Percentiles rank a stretch among this genome's conserved stretches.
Conservation (phyloP, 2,329 filamentous ascomycete genomes). For the Microsporum audouinii region DNA sequence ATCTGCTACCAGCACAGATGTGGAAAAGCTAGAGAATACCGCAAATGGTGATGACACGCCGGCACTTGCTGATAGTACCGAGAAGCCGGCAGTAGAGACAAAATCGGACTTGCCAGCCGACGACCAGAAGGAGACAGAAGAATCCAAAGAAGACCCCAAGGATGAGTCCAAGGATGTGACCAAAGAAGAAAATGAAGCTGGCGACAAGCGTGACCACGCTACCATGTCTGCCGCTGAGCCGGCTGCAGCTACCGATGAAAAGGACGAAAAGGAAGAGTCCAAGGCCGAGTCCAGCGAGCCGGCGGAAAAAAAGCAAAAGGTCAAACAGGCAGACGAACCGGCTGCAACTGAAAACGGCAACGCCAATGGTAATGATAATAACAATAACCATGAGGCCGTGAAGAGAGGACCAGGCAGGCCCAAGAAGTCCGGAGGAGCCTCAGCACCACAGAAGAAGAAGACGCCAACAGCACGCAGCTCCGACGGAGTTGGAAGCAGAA, state of each 20-base stretch:
- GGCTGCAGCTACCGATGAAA: neutral
- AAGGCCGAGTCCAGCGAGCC: slow-evolving; percentile 15
- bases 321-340: slow-evolving; percentile 12
- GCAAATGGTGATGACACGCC: neutral
- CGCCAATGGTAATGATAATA: neutral
- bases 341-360: slow-evolving; percentile 8
- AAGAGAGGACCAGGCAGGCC: slow-evolving; percentile 22
- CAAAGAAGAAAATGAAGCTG: slow-evolving; percentile 7
- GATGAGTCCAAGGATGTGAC: neutral
- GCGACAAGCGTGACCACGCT: slow-evolving; percentile 21
- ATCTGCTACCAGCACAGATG: neutral
- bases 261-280: slow-evolving; percentile 6
- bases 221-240: slow-evolving; percentile 6
- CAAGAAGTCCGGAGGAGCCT: slow-evolving; percentile 19
- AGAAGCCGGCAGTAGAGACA: neutral
- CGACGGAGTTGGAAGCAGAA: slow-evolving; percentile 28
- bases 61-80: neutral
- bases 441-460: slow-evolving; percentile 10
- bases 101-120: neutral
- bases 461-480: slow-evolving; percentile 17
- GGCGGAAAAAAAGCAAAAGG: slow-evolving; percentile 28
- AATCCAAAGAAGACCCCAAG: neutral
- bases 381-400: slow-evolving; percentile 21
- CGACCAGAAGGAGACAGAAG: neutral
- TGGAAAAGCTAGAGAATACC: neutral